Percentiles rank a stretch among this genome's conserved stretches.
Evolutionary conservation across 306 rosid species (phyloP).

Genomic region (Oemleria cerasiformis): DNA sequence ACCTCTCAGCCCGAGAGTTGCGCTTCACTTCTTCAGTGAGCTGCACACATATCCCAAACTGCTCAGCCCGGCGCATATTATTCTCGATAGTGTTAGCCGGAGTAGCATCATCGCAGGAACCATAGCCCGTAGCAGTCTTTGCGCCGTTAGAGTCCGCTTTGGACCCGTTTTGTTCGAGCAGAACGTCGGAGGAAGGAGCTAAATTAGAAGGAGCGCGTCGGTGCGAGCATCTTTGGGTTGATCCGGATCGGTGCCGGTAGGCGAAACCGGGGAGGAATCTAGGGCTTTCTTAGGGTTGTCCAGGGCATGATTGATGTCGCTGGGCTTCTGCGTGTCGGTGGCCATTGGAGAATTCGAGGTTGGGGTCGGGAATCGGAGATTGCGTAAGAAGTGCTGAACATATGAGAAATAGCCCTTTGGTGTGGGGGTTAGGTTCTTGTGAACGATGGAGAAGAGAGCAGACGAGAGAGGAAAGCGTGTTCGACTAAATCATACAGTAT

Average conservation of each 20-base stretch:
- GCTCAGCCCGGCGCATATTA: conserved; percentile 87
- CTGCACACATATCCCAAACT: conserved; percentile 81
- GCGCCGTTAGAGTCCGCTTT: conserved; percentile 28
- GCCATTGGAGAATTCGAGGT: conserved; percentile 42
- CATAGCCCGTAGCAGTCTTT: conserved; percentile 24
- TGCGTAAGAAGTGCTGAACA: conserved; percentile 22
- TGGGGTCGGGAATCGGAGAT: conserved; percentile 24
- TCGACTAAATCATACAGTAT: too few relatives aligned
- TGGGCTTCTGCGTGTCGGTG: conserved; percentile 38
- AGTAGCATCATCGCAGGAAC: conserved; percentile 17
- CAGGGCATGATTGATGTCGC: conserved; percentile 27
- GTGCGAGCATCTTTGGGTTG: conserved; percentile 12
- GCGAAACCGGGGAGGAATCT: conserved; percentile 20
- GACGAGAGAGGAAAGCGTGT: too few relatives aligned
- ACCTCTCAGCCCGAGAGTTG: conserved; percentile 91
- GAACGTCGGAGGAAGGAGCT: conserved; percentile 6
- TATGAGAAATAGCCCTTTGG: not conserved
- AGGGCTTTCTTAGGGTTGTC: conserved; percentile 65
- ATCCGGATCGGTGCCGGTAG: conserved; percentile 30
- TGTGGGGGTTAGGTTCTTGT: not conserved
- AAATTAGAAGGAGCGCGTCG: conserved; percentile 11
- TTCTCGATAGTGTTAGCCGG: conserved; percentile 52
- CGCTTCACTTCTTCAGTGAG: conserved; percentile 78
- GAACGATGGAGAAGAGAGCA: too few relatives aligned
- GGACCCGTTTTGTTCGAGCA: conserved; percentile 18